Evolutionary conservation across 352 stramenopile genomes (phyloP).

Genomic region (Phytopythium vexans): DNA sequence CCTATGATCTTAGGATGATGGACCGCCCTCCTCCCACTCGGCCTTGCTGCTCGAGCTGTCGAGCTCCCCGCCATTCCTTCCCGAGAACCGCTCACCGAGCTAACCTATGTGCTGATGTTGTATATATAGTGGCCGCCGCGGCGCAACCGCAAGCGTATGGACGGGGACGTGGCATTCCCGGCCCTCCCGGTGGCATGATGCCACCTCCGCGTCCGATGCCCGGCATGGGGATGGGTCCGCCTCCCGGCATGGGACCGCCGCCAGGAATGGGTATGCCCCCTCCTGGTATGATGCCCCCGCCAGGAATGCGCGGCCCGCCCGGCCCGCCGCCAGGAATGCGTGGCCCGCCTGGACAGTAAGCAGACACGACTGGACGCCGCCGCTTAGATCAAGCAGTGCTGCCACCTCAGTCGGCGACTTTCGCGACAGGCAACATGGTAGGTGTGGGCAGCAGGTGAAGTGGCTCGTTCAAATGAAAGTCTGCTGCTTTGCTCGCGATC

Average conservation of each 20-base stretch:
- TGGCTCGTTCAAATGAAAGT: too few relatives aligned
- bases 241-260: slow-evolving; percentile 59
- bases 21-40: slow-evolving; percentile 12
- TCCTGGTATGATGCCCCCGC: slow-evolving; percentile 73
- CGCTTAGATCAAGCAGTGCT: too few relatives aligned
- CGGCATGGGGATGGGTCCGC: slow-evolving; percentile 71
- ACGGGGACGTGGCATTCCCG: slow-evolving; percentile 69
- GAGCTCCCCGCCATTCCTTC: not conserved
- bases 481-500: too few relatives aligned
- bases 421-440: too few relatives aligned
- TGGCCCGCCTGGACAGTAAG: slow-evolving; percentile 62
- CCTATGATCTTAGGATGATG: slow-evolving; percentile 89
- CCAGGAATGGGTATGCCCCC: slow-evolving; percentile 73
- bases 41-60: not conserved
- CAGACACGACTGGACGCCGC: not conserved
- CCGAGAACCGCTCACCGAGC: not conserved
- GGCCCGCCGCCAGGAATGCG: slow-evolving; percentile 33
- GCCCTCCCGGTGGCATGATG: slow-evolving; percentile 57
- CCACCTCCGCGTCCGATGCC: slow-evolving; percentile 57
- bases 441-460: too few relatives aligned
- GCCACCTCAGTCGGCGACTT: too few relatives aligned
- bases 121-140: slow-evolving; percentile 62
- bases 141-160: slow-evolving; percentile 80
- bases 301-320: slow-evolving; percentile 62
- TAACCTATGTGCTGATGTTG: slow-evolving; percentile 6